Base-by-base conservation (phyloP, 176 grass and related monocot genomes). In the Bothriochloa decipiens region DNA sequence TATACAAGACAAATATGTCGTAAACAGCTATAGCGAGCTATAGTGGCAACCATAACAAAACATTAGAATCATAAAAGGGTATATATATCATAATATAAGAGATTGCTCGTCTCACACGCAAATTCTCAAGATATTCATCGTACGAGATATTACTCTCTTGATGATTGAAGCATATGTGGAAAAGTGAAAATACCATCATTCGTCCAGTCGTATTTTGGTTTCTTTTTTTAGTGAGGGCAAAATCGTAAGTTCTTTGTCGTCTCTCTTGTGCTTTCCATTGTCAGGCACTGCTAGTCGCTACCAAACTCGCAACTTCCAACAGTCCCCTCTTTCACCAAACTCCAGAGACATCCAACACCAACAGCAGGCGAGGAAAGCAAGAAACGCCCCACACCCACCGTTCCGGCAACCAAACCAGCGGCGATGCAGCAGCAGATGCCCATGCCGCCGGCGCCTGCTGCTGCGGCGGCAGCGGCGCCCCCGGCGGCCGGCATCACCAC, bases 391-490 rank as follows among this genome's bases (percentile, higher is more conserved):
- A 15, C 20, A 58, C 13, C 75, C 49, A 69, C 14, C 13, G 74
- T 25, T 76, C 53, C 42, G 50, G 53, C 37, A 28, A 35, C 29
- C 29, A 32, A 32, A 32, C 80, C 63, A 8, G 67, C 62, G 83
- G 72, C 84, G 78, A 94, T 97, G 94, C 91, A 97, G 87, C 94
- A 97, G 83, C 86, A 80, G 77, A 87, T 91, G 89, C 55, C 88
- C 82, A 82, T 90, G 87, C 78, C 81, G 70, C 67, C 79, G 77
- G 75, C 61, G 69, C 29, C 85, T 74, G 73, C 75, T 52, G 86
- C 70, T 4, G 81, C 86, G 41, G 85, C 39, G 72, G 69, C 86
- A 62, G 84, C 39, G 69, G 29, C 29, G 35, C 35, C 35, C 35
- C 35, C 35, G 4, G 35, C 35, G 35, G 35, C 35, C 35, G 35